Evolutionary conservation across 257 asterid genomes (phyloP).

Genomic region (Nicotiana tabacum): DNA sequence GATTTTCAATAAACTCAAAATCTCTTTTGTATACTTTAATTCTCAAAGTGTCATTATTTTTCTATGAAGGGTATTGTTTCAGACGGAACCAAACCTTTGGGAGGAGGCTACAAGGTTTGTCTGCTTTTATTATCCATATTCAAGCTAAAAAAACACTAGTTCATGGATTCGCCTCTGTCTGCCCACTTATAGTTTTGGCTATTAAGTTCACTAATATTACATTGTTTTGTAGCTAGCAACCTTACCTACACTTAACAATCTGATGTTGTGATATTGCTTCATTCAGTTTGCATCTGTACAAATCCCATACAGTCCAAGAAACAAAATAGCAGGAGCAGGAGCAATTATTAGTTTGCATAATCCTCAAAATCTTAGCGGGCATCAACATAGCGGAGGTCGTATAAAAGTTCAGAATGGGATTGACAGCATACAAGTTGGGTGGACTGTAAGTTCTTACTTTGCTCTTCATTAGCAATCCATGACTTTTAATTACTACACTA

Average conservation of each 20-base stretch:
- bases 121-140: too few relatives aligned
- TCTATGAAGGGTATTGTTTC: background rate
- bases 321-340: background rate
- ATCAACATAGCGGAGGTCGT: background rate
- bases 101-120: constrained; percentile 1
- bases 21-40: background rate
- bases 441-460: background rate
- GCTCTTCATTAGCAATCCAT: too few relatives aligned
- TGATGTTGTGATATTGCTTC: background rate
- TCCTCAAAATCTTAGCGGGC: background rate
- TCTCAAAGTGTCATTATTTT: background rate
- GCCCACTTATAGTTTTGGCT: too few relatives aligned
- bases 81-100: background rate
- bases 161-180: too few relatives aligned
- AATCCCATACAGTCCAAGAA: background rate
- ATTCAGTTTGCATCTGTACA: background rate
- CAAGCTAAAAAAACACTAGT: too few relatives aligned
- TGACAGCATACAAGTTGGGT: background rate
- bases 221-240: background rate
- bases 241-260: background rate
- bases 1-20: background rate
- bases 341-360: background rate
- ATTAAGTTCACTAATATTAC: background rate
- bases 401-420: background rate
- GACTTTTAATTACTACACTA: too few relatives aligned